Evolutionary conservation across 495 filamentous ascomycete genomes (phyloP).

Genomic region (Aspergillus indologenus): DNA sequence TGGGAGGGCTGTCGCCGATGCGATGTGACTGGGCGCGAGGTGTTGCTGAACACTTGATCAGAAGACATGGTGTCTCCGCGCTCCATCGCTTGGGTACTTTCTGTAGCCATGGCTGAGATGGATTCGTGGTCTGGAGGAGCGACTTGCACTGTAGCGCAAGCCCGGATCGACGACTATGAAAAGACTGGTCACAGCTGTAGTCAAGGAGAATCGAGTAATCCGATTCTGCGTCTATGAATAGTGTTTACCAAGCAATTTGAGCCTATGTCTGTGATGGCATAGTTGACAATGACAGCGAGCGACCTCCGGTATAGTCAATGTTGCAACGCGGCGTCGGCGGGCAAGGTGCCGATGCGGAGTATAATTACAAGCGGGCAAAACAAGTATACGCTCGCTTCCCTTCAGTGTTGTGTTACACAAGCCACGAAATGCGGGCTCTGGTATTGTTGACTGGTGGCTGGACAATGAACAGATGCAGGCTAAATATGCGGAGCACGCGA

Average conservation of each 20-base stretch:
- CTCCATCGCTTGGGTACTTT: conserved; percentile 10
- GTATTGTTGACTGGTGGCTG: background rate
- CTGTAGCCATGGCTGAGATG: conserved; percentile 12
- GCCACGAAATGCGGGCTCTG: background rate
- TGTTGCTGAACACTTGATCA: conserved; percentile 46
- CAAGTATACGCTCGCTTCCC: background rate
- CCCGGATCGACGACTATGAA: too few species aligned
- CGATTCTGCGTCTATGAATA: too few species aligned
- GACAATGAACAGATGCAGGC: background rate
- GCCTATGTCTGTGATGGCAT: background rate
- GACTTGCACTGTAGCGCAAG: background rate
- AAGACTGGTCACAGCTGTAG: too few species aligned
- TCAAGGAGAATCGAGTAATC: too few species aligned
- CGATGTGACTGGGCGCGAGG: conserved; percentile 31
- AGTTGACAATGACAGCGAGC: background rate
- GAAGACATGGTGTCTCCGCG: conserved; percentile 47
- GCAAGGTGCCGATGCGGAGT: background rate
- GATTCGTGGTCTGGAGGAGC: background rate
- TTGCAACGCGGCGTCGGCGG: background rate
- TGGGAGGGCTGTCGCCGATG: conserved; percentile 30
- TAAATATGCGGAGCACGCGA: too few species aligned
- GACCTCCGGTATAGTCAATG: background rate
- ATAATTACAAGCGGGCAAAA: background rate
- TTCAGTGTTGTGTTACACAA: background rate
- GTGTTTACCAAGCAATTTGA: background rate